Evolutionary conservation across 2,329 filamentous ascomycete genomes (phyloP).

Genomic region (Rosellinia necatrix): DNA sequence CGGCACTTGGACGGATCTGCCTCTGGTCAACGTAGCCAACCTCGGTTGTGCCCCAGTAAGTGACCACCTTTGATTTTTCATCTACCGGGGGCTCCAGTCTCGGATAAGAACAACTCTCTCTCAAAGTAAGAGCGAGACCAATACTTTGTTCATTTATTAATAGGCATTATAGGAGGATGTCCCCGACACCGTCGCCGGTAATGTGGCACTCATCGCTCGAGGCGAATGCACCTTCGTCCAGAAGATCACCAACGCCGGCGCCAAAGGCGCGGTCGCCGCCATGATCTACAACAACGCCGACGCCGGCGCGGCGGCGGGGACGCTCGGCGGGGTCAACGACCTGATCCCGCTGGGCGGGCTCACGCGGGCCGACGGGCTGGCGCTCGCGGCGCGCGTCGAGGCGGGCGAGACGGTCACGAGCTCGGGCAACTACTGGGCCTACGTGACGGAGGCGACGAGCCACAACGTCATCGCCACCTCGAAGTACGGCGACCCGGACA

Average conservation of each 20-base stretch:
- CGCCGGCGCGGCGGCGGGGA: slow-evolving; percentile 52
- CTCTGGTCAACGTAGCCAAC: slow-evolving; percentile 51
- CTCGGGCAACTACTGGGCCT: slow-evolving; percentile 34
- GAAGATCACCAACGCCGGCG: slow-evolving; percentile 58
- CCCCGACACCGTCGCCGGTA: slow-evolving; percentile 51
- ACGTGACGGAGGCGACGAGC: slow-evolving; percentile 38
- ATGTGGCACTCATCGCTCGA: slow-evolving; percentile 60
- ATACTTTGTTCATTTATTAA: slow-evolving; percentile 7
- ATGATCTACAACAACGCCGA: slow-evolving; percentile 63
- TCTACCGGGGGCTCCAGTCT: not conserved
- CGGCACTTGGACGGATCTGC: slow-evolving; percentile 44
- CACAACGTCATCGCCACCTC: slow-evolving; percentile 66
- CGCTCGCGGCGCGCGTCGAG: slow-evolving; percentile 19
- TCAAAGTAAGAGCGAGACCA: not conserved
- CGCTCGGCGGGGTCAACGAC: slow-evolving; percentile 51
- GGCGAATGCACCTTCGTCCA: slow-evolving; percentile 60
- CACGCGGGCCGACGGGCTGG: slow-evolving; percentile 46
- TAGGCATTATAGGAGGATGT: slow-evolving; percentile 47
- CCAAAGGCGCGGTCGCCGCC: slow-evolving; percentile 58
- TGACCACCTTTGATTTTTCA: not conserved
- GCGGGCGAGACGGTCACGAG: slow-evolving; percentile 27
- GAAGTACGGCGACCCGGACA: slow-evolving; percentile 60
- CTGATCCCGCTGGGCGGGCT: slow-evolving; percentile 54
- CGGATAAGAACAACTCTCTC: not conserved
- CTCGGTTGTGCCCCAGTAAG: slow-evolving; percentile 51